Percentiles rank a stretch among this genome's conserved stretches.
These are phyloP conservation scores for Bidens hawaiensis DNA, from an alignment of 140 eudicot genomes.

Conservation along the genomic window DNA sequence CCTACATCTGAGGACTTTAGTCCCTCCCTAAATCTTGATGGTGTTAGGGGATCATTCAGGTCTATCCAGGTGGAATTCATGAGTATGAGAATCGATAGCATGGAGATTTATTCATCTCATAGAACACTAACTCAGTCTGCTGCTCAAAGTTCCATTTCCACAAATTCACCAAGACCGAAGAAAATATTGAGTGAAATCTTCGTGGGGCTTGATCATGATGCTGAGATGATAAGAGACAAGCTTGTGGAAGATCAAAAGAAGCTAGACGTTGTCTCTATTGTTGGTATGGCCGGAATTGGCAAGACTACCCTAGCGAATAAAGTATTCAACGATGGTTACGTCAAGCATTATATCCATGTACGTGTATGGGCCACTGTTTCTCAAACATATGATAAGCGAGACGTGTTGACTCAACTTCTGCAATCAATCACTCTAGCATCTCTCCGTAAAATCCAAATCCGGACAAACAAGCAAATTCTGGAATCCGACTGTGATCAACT, in stretches of 20 bases:
- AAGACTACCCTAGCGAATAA: conserved; percentile 15
- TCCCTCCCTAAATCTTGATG: no score
- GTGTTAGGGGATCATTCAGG: no score
- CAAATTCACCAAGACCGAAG: background rate
- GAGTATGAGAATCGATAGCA: no score
- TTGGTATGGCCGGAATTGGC: conserved; percentile 18
- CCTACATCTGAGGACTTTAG: background rate
- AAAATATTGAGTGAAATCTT: background rate
- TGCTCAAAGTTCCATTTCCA: background rate
- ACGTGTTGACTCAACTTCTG: background rate
- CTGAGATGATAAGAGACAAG: background rate
- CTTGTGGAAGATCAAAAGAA: no score
- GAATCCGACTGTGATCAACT: background rate
- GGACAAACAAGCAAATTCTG: background rate
- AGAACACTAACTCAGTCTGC: no score
- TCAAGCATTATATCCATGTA: conserved; percentile 1
- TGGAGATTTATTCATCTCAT: no score
- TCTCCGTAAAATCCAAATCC: no score
- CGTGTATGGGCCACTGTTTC: no score
- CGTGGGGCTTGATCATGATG: background rate
- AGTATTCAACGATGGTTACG: background rate
- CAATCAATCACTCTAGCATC: no score
- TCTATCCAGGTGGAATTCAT: no score
- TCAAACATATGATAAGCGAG: no score
- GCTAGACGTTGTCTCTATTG: no score